Conservation (phyloP, 352 stramenopile genomes). For the Phytophthora syringae region DNA sequence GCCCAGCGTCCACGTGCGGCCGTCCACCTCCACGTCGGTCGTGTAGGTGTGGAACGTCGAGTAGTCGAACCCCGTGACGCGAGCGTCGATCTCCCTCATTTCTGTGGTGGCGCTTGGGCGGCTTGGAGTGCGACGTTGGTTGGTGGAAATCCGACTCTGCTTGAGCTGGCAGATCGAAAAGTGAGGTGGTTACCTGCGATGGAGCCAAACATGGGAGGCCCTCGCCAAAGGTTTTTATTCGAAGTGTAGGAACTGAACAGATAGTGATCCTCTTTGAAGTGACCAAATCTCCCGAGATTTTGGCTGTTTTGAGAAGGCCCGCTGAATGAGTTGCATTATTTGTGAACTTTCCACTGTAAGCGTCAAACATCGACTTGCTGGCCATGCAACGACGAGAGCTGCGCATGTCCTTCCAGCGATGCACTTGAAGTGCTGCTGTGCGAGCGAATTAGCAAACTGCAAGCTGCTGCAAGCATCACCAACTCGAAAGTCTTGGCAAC, state of each 20-base stretch:
- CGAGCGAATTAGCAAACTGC: not conserved
- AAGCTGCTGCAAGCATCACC: too few relatives aligned
- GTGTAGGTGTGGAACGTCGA: constrained; percentile 51
- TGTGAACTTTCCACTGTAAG: too few relatives aligned
- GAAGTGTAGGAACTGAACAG: not conserved
- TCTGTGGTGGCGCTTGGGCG: not conserved
- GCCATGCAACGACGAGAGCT: too few relatives aligned
- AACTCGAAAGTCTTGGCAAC: too few relatives aligned
- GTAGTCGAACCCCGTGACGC: constrained; percentile 53
- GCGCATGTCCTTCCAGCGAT: too few relatives aligned
- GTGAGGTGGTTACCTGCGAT: constrained; percentile 12
- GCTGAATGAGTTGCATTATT: not conserved
- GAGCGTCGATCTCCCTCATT: constrained; percentile 47
- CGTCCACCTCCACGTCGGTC: constrained; percentile 54
- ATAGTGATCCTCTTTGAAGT: not conserved
- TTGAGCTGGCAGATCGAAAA: constrained; percentile 22
- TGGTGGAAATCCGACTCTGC: constrained; percentile 5
- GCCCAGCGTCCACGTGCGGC: constrained; percentile 46
- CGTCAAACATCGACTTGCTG: too few relatives aligned
- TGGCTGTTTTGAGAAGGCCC: not conserved
- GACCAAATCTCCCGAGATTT: not conserved
- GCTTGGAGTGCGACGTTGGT: not conserved
- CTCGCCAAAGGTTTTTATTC: not conserved
- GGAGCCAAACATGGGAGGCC: too few relatives aligned
- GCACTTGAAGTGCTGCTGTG: not conserved